A percentile compares a stretch with the other conserved stretches of the same genome.
These are phyloP conservation scores for Trematosphaeria pertusa DNA, from an alignment of 2,329 filamentous ascomycete species.

Conservation along the genomic window DNA sequence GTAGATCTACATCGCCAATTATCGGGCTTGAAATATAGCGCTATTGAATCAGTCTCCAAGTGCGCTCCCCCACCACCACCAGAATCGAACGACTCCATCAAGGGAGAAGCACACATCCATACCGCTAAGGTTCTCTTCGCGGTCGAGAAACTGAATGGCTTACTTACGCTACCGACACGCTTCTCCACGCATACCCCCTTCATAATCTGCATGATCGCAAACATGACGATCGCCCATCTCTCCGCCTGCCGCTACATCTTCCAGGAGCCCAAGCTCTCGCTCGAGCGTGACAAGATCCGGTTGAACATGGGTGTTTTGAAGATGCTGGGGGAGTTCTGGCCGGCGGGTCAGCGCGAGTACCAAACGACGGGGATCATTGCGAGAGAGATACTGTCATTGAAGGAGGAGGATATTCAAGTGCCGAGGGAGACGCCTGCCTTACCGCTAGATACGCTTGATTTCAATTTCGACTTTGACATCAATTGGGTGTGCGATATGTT, in stretches of 20 bases:
- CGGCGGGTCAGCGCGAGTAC: slow-evolving; percentile 23
- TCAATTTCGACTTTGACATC: slow-evolving; percentile 23
- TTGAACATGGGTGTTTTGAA: slow-evolving; percentile 35
- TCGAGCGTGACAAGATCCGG: slow-evolving; percentile 32
- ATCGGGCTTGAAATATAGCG: slow-evolving; percentile 20
- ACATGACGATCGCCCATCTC: slow-evolving; percentile 34
- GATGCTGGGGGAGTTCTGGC: slow-evolving; percentile 31
- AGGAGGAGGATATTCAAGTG: slow-evolving; percentile 22
- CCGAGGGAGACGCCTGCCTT: slow-evolving; percentile 9
- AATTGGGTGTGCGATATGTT: slow-evolving; percentile 21
- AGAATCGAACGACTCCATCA: slow-evolving; percentile 14
- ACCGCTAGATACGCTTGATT: slow-evolving; percentile 20
- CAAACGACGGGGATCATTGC: slow-evolving; percentile 26
- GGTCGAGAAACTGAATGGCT: slow-evolving; percentile 22
- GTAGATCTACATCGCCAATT: slow-evolving; percentile 30
- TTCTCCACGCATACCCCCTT: slow-evolving; percentile 32
- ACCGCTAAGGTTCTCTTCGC: slow-evolving; percentile 32
- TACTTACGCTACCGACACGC: slow-evolving; percentile 31
- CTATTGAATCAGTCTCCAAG: slow-evolving; percentile 27
- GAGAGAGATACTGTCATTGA: slow-evolving; percentile 20
- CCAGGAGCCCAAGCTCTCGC: slow-evolving; percentile 21
- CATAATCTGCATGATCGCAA: slow-evolving; percentile 37
- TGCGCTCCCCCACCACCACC: slow-evolving; percentile 32
- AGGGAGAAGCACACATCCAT: slow-evolving; percentile 26
- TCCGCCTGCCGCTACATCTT: slow-evolving; percentile 32